These are phyloP conservation scores for Biscogniauxia marginata DNA, from an alignment of 2,329 filamentous ascomycete genomes.

Conservation along the genomic window DNA sequence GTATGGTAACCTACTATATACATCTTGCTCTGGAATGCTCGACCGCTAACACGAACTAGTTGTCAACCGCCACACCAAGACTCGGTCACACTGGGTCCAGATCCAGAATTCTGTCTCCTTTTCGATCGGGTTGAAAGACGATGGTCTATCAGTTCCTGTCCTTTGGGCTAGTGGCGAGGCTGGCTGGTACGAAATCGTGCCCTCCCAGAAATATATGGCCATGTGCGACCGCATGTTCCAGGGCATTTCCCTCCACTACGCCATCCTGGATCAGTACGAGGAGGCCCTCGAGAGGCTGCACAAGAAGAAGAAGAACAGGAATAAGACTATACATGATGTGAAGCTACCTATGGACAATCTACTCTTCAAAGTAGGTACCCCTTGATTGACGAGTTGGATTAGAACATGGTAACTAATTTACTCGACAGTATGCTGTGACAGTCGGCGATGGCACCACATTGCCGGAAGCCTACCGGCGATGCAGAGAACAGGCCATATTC, in stretches of 20 bases:
- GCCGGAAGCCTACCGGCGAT: constrained; percentile 47
- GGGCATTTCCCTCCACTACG: constrained; percentile 64
- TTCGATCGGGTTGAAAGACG: constrained; percentile 52
- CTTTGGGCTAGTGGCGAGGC: constrained; percentile 65
- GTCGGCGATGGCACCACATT: constrained; percentile 53
- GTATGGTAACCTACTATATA: constrained; percentile 34
- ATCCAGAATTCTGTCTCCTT: constrained; percentile 49
- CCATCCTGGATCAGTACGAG: constrained; percentile 57
- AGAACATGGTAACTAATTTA: not conserved
- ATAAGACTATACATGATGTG: constrained; percentile 26
- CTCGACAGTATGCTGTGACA: constrained; percentile 46
- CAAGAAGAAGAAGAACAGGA: constrained; percentile 30
- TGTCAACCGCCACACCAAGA: constrained; percentile 30
- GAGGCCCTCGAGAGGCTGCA: constrained; percentile 32
- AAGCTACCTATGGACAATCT: constrained; percentile 31
- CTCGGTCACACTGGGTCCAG: constrained; percentile 45
- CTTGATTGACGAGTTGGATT: not conserved
- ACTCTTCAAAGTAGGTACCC: constrained; percentile 36
- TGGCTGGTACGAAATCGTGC: constrained; percentile 68
- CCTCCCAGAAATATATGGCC: constrained; percentile 53
- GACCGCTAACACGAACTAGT: constrained; percentile 27
- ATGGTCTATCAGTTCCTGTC: constrained; percentile 51
- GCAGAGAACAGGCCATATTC: constrained; percentile 49
- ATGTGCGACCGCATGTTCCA: constrained; percentile 61
- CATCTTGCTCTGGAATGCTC: not conserved